These are phyloP conservation scores for Rhizopogon vulgaris DNA, from an alignment of 768 basidiomycete genomes.

Conservation along the genomic window DNA sequence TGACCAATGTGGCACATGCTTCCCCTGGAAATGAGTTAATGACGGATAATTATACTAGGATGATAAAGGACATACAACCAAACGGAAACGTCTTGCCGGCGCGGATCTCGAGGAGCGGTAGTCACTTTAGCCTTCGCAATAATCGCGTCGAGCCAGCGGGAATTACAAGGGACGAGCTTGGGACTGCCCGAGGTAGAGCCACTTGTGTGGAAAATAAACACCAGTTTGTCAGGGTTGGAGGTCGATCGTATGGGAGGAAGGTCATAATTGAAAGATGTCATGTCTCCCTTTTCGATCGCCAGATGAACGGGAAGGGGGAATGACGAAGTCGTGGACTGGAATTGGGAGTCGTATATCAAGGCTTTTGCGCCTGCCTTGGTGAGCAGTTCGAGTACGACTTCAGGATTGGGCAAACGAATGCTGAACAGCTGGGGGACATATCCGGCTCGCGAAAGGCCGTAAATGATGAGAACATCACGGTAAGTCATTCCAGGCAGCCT, in stretches of 20 bases:
- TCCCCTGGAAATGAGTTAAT: slow-evolving; percentile 47
- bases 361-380: slow-evolving; percentile 55
- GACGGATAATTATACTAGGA: slow-evolving; percentile 18
- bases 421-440: slow-evolving; percentile 77
- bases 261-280: slow-evolving; percentile 30
- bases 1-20: slow-evolving; percentile 83
- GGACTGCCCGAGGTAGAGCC: slow-evolving; percentile 83
- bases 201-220: slow-evolving; percentile 74
- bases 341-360: slow-evolving; percentile 58
- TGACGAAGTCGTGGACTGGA: slow-evolving; percentile 33
- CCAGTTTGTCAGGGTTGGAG: slow-evolving; percentile 34
- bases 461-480: slow-evolving; percentile 65
- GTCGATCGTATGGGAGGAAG: slow-evolving; percentile 38
- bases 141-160: slow-evolving; percentile 58
- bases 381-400: slow-evolving; percentile 65
- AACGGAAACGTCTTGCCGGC: slow-evolving; percentile 60
- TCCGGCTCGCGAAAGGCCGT: slow-evolving; percentile 69
- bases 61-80: slow-evolving; percentile 55
- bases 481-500: slow-evolving; percentile 76
- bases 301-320: slow-evolving; percentile 47
- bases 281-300: slow-evolving; percentile 34
- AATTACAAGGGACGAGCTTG: slow-evolving; percentile 69
- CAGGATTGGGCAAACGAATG: slow-evolving; percentile 67
- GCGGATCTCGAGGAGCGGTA: slow-evolving; percentile 39
- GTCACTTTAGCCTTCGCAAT: slow-evolving; percentile 54